Evolutionary conservation across 148 eudicot species (phyloP), one percentile per base, ranked within the genome.

Genomic region (Polygonum aviculare): DNA sequence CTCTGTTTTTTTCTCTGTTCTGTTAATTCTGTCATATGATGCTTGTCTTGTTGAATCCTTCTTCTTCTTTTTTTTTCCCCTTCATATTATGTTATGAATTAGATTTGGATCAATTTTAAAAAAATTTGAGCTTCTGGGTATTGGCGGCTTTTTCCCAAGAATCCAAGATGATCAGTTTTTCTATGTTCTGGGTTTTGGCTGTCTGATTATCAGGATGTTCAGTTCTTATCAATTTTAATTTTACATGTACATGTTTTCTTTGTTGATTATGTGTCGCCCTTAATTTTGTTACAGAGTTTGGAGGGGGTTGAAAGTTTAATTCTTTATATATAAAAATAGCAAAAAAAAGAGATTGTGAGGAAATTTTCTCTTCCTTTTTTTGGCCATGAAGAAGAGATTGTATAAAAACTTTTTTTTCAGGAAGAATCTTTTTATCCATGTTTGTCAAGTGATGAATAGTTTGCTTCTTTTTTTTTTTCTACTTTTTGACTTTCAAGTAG

Each of bases 321-420:
- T 67, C 76, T 82, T 77, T 76, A 51, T 49, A 45, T 76, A 39
- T 4, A 39, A 39, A 39, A 39, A 41, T 4, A 41, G 45, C 45
- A 41, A 41, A 41, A 41, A 40, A 44, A 44, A 1, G 9, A 44
- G 2, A 44, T 39, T 39, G 41, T 39, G 41, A 39, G 41, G 7
- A 39, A 39, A 39, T 39, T 39, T 39, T 39, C 4, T 39, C 41
- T 39, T 39, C 3, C 41, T 39, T 39, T 0, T 39, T 39, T 39
- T 39, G 41, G 41, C 41, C 41, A 39, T 39, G 41, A 39, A 39
- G 41, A 44, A 7, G 11, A 44, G 10, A 44, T 44, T 44, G 47
- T 44, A 44, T 0, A 44, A 44, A 44, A 44, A 10, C 9, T 5
- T 6, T 7, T 6, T 44, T 44, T 7, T 10, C 47, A 44, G 47